Percentiles rank a stretch among this genome's conserved stretches.
Evolutionary conservation across 768 basidiomycete species (phyloP).

Genomic region (Amanita rimosa): DNA sequence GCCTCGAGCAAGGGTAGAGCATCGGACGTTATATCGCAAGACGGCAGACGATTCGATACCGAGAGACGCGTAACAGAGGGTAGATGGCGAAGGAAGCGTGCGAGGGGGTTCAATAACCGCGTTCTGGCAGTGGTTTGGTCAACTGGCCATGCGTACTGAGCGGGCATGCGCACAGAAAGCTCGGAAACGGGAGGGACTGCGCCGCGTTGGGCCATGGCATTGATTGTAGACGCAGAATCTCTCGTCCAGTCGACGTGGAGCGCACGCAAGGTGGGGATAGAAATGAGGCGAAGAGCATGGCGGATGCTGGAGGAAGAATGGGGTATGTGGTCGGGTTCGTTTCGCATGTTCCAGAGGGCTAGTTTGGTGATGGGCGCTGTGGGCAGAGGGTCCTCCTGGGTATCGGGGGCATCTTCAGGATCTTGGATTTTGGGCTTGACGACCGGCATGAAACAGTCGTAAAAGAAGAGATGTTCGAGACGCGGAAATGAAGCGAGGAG

Average conservation of each 20-base stretch:
- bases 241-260: slow-evolving; percentile 31
- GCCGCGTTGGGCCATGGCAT: neutral
- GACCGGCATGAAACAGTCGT: slow-evolving; percentile 25
- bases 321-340: slow-evolving; percentile 10
- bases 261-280: slow-evolving; percentile 23
- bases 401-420: neutral
- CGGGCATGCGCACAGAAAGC: slow-evolving; percentile 13
- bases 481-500: slow-evolving; percentile 24
- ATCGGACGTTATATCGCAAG: slow-evolving; percentile 7
- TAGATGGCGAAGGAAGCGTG: slow-evolving; percentile 9
- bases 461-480: slow-evolving; percentile 27
- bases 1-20: slow-evolving; percentile 10
- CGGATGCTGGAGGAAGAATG: slow-evolving; percentile 1
- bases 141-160: slow-evolving; percentile 10
- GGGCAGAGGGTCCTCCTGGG: neutral
- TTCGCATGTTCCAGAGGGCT: slow-evolving; percentile 24
- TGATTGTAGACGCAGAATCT: slow-evolving; percentile 23
- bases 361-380: slow-evolving; percentile 30
- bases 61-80: slow-evolving; percentile 10
- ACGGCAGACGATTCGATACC: slow-evolving; percentile 10
- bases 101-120: slow-evolving; percentile 10
- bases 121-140: slow-evolving; percentile 7
- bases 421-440: slow-evolving; percentile 10
- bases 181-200: slow-evolving; percentile 9
- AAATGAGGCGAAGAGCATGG: slow-evolving; percentile 20